phyloP scores from a whole-genome alignment of 768 basidiomycete genomes.

The Panus rudis region DNA sequence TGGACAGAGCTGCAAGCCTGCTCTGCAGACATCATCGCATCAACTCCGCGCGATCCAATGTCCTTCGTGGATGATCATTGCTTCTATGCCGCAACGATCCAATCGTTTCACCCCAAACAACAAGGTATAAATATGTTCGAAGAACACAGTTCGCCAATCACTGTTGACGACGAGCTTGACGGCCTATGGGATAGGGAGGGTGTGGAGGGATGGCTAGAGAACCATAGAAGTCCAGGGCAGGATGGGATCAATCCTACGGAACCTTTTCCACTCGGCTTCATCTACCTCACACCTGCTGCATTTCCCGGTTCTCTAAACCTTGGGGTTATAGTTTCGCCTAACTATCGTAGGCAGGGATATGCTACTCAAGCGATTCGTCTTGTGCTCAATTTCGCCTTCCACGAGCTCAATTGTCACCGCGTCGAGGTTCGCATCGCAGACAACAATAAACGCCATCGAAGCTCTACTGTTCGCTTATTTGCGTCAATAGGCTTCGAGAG shows the following conservation, averaged over 20 bases:
- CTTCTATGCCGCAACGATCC: conserved; percentile 7
- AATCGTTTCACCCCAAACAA: not conserved
- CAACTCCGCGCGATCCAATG: conserved; percentile 1
- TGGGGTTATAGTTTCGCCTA: conserved; percentile 41
- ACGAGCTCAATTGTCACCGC: conserved; percentile 37
- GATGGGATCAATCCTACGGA: not conserved
- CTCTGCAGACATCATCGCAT: conserved; percentile 6
- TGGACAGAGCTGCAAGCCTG: conserved; percentile 6
- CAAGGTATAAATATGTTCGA: too few species aligned
- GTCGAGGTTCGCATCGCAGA: conserved; percentile 41
- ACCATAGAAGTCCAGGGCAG: not conserved
- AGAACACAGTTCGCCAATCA: not conserved
- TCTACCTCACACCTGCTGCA: conserved; percentile 14
- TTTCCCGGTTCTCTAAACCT: conserved; percentile 42
- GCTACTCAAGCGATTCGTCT: conserved; percentile 40
- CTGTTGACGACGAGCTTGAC: not conserved
- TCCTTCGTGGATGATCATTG: conserved; percentile 8
- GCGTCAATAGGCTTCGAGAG: conserved; percentile 47
- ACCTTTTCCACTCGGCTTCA: conserved; percentile 11
- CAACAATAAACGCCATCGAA: conserved; percentile 36
- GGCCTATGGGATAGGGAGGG: not conserved
- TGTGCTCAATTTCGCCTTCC: conserved; percentile 42
- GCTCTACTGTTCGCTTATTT: conserved; percentile 41
- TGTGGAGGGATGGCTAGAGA: not conserved
- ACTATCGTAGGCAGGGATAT: conserved; percentile 34